These are phyloP conservation scores for Kwoniella heveanensis DNA, from an alignment of 768 basidiomycete genomes.

Conservation along the genomic window DNA sequence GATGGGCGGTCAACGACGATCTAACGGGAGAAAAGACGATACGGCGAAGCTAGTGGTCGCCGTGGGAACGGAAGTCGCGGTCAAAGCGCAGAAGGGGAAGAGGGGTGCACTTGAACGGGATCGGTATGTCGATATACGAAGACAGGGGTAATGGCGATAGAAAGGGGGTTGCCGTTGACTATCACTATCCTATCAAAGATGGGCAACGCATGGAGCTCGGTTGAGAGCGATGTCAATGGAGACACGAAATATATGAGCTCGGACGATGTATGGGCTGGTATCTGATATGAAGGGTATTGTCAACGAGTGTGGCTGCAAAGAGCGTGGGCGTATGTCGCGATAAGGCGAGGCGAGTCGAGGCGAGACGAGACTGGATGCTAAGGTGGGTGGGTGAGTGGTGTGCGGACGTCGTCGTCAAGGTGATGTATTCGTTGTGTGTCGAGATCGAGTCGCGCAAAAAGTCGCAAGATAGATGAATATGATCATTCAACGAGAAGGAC, in stretches of 20 bases:
- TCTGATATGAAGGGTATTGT: not conserved
- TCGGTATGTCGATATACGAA: not conserved
- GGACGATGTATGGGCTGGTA: no score
- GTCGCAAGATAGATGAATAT: not conserved
- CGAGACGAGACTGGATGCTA: no score
- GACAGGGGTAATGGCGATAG: slow-evolving; percentile 1
- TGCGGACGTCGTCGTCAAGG: not conserved
- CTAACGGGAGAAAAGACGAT: no score
- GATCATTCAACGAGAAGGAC: not conserved
- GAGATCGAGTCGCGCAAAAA: not conserved
- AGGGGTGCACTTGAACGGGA: not conserved
- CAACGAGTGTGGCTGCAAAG: not conserved
- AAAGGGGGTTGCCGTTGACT: not conserved
- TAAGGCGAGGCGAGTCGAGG: no score
- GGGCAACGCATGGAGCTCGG: no score
- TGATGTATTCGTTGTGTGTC: not conserved
- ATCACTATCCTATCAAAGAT: no score
- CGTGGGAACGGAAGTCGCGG: not conserved
- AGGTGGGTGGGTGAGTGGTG: no score
- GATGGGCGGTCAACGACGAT: no score
- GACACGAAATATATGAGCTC: no score
- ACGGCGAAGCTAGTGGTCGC: not conserved
- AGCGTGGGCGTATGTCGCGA: no score
- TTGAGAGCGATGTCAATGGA: no score
- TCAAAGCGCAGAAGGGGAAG: not conserved